Evolutionary conservation across 2,329 filamentous ascomycete genomes (phyloP).

Genomic region (Fusarium equiseti): DNA sequence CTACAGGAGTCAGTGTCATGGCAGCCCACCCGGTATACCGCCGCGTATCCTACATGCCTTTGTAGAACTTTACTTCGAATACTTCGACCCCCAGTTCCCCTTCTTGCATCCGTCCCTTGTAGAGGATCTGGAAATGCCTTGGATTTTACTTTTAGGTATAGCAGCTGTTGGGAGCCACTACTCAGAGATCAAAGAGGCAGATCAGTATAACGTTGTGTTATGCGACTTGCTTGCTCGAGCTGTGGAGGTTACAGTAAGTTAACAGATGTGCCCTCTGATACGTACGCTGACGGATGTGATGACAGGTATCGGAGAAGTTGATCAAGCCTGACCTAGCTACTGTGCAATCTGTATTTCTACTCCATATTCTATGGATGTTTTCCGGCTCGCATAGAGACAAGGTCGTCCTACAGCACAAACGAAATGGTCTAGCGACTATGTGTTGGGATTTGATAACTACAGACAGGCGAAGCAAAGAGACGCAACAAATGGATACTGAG

Average conservation of each 20-base stretch:
- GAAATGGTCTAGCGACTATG: no score
- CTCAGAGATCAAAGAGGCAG: not conserved
- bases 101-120: not conserved
- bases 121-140: accelerated
- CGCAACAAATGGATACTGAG: no score
- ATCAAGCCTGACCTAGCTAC: accelerated
- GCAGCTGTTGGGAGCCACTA: not conserved
- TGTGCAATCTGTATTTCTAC: not conserved
- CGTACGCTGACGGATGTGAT: not conserved
- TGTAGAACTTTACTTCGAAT: constrained; percentile 4
- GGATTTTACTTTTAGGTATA: accelerated
- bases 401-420: no score
- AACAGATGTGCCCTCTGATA: accelerated
- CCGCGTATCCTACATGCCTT: accelerated
- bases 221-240: not conserved
- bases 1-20: not conserved
- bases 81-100: not conserved
- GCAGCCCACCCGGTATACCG: accelerated
- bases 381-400: not conserved
- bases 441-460: no score
- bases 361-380: not conserved
- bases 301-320: not conserved
- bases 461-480: no score
- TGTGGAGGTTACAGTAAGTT: not conserved
- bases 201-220: accelerated